phyloP scores from a whole-genome alignment of 805 yeast species.

The Candida ulmi region DNA sequence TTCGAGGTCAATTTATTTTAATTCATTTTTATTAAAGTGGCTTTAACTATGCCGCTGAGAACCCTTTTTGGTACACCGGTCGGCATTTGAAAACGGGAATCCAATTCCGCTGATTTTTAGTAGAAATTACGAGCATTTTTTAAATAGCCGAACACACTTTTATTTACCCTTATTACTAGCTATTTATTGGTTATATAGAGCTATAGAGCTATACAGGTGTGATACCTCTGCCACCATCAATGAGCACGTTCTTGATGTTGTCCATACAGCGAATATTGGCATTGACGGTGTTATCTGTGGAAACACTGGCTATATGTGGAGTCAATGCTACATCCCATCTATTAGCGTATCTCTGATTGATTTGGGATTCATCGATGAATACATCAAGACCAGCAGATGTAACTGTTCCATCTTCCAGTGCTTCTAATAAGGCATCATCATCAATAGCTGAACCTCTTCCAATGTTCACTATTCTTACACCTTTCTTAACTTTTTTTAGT shows the following conservation, averaged over 20 bases:
- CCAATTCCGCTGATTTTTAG: no score
- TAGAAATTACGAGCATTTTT: no score
- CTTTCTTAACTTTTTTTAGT: conserved; percentile 31
- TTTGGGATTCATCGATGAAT: conserved; percentile 48
- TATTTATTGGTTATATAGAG: no score
- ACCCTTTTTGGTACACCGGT: no score
- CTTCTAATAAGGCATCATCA: conserved; percentile 40
- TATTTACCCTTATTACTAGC: no score
- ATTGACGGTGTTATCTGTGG: conserved; percentile 30
- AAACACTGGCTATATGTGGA: conserved; percentile 61
- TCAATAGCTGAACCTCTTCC: conserved; percentile 54
- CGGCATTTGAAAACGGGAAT: no score
- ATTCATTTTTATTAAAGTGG: no score
- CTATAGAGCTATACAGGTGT: neutral
- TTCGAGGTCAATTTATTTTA: no score
- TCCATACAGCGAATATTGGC: conserved; percentile 1
- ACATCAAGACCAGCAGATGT: conserved; percentile 59
- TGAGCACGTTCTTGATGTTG: neutral
- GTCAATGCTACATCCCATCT: conserved; percentile 44
- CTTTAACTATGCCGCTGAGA: no score
- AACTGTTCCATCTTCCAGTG: conserved; percentile 35
- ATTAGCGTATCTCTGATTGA: conserved; percentile 22
- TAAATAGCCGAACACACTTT: no score
- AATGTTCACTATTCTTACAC: conserved; percentile 47
- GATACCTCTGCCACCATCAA: neutral